phyloP scores from a whole-genome alignment of 805 yeast species.

The Metschnikowia koreensis region DNA sequence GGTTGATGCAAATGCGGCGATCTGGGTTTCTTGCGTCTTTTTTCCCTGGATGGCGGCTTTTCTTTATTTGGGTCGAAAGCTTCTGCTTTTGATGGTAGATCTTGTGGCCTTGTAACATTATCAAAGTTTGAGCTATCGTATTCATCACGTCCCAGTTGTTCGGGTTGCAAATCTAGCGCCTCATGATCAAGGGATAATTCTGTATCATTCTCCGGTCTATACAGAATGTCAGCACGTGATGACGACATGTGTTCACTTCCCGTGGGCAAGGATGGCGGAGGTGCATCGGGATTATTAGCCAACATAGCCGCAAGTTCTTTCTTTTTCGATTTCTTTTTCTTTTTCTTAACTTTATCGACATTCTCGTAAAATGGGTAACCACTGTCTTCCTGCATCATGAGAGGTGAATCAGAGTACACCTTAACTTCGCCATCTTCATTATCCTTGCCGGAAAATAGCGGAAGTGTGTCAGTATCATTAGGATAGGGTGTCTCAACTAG shows the following conservation, averaged over 20 bases:
- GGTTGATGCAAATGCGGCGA: not conserved
- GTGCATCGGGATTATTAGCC: slow-evolving; percentile 16
- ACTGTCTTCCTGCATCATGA: not conserved
- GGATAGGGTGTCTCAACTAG: too few relatives aligned
- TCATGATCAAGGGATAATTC: not conserved
- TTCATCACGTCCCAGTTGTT: not conserved
- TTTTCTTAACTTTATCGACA: slow-evolving; percentile 14
- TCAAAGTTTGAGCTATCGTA: not conserved
- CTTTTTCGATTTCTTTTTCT: slow-evolving; percentile 13
- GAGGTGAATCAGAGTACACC: not conserved
- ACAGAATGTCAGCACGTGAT: not conserved
- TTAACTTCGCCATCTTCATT: not conserved
- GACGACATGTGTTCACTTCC: not conserved
- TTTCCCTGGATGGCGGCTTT: not conserved
- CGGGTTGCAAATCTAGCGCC: not conserved
- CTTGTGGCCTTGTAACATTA: not conserved
- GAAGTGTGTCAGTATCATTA: not conserved
- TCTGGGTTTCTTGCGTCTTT: not conserved
- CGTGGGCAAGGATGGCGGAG: slow-evolving; percentile 17
- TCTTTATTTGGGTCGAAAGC: not conserved
- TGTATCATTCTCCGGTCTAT: not conserved
- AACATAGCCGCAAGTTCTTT: slow-evolving; percentile 10
- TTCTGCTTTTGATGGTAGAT: not conserved
- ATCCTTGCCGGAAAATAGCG: not conserved
- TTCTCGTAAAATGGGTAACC: not conserved